Base-by-base conservation (phyloP, 129 eudicot genomes). In the Flaveria robusta region DNA sequence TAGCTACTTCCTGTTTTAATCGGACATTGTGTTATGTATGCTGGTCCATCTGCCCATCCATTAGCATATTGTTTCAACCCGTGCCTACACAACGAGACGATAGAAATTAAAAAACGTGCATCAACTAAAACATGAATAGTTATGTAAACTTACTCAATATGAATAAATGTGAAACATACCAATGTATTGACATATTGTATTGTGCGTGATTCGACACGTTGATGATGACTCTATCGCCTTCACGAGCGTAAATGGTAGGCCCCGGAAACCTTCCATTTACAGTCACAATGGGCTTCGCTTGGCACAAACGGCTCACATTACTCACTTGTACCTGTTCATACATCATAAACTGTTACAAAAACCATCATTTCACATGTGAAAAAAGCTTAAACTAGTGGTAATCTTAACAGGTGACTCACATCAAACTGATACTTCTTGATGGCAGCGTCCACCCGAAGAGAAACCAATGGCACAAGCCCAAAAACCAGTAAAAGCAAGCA, bases 391-490 rank as follows among this genome's bases (percentile, higher is more conserved):
- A 34, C 39, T 34, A 34, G 39, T 34, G 39, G 7, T 34, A 34
- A 34, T 34, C 39, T 34, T 34, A 4, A 5, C 39, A 34, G 39
- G 41, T 42, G 43, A 70, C 86, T 74, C 74, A 82, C 89, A 85
- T 85, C 74, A 41, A 85, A 85, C 69, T 85, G 79, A 70, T 85
- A 85, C 59, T 75, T 82, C 80, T 85, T 85, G 80, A 74, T 70
- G 2, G 86, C 89, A 16, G 89, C 86, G 13, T 79, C 75, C 7
- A 43, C 63, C 7, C 31, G 84, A 55, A 42, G 79, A 55, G 29
- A 45, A 74, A 74, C 46, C 29, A 66, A 74, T 14, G 67, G 56
- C 65, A 73, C 62, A 55, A 74, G 43, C n/a, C 24, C 73, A 0
- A 80, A 55, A 55, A 58, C 64, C 15, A 74, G 67, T 43, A 19